These are phyloP conservation scores for Papiliotrema fonsecae DNA, from an alignment of 1,284 basidiomycete genomes.

Conservation along the genomic window DNA sequence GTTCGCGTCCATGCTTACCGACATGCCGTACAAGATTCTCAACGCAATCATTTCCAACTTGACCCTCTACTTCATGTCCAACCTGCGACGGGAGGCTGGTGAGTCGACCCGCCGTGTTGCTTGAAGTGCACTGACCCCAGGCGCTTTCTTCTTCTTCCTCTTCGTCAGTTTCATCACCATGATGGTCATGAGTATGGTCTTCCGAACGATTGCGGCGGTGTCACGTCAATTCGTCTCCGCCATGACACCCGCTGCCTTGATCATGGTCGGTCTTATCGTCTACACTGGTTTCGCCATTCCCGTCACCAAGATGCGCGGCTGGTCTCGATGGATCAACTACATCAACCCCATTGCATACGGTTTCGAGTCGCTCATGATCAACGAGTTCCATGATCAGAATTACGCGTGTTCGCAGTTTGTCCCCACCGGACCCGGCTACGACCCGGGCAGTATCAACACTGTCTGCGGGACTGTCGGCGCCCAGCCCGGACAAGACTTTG, in stretches of 20 bases:
- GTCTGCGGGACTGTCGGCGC: slow-evolving; percentile 51
- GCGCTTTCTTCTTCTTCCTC: slow-evolving; percentile 32
- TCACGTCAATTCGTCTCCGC: slow-evolving; percentile 49
- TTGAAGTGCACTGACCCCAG: not conserved
- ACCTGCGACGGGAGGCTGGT: slow-evolving; percentile 45
- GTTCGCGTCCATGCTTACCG: slow-evolving; percentile 49
- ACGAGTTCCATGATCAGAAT: slow-evolving; percentile 50
- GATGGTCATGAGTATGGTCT: slow-evolving; percentile 51
- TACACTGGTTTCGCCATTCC: slow-evolving; percentile 52
- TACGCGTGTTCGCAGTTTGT: slow-evolving; percentile 44
- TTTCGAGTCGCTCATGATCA: slow-evolving; percentile 51
- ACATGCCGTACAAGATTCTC: slow-evolving; percentile 51
- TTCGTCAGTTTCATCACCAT: slow-evolving; percentile 30
- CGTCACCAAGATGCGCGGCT: slow-evolving; percentile 46
- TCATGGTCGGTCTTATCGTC: slow-evolving; percentile 51
- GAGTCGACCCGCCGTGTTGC: not conserved
- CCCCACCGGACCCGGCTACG: slow-evolving; percentile 42
- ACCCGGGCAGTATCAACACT: slow-evolving; percentile 19
- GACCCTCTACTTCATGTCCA: slow-evolving; percentile 50
- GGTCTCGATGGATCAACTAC: slow-evolving; percentile 53
- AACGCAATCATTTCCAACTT: slow-evolving; percentile 46
- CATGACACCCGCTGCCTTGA: slow-evolving; percentile 49
- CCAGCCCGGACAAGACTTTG: slow-evolving; percentile 36
- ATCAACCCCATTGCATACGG: slow-evolving; percentile 50
- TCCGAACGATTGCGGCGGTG: slow-evolving; percentile 51